Conservation (phyloP, 164 flowering plant species). For the Litsea cubeba region DNA sequence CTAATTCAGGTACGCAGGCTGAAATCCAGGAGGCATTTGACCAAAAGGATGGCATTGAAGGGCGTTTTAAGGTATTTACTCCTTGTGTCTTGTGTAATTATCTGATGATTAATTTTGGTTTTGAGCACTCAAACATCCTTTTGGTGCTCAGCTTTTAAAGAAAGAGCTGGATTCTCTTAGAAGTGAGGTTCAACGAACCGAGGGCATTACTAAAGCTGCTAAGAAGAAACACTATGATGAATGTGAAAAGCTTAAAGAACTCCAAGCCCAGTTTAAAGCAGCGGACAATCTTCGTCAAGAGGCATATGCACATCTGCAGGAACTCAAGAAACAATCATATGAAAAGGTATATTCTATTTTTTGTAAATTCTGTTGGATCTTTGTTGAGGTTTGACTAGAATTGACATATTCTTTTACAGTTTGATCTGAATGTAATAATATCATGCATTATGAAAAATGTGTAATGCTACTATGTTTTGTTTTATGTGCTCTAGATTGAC, state of each 20-base stretch:
- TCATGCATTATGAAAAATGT: background rate
- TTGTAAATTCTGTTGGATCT: background rate
- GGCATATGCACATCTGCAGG: constrained; percentile 46
- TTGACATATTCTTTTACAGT: background rate
- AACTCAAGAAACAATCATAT: constrained; percentile 43
- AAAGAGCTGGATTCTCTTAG: constrained; percentile 49
- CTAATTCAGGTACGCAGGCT: constrained; percentile 45
- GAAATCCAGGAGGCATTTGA: constrained; percentile 59
- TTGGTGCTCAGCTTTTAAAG: constrained; percentile 36
- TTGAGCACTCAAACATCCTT: constrained; percentile 8
- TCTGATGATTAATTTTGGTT: background rate
- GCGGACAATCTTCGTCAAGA: constrained; percentile 70
- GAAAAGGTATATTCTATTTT: constrained; percentile 43
- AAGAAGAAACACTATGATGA: constrained; percentile 37
- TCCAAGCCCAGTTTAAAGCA: constrained; percentile 40
- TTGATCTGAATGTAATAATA: background rate
- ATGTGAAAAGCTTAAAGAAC: constrained; percentile 26
- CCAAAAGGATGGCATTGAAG: constrained; percentile 54
- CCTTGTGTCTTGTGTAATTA: background rate
- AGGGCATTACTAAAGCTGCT: constrained; percentile 39
- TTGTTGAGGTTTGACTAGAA: background rate
- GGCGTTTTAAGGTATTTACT: constrained; percentile 56
- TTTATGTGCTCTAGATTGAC: background rate
- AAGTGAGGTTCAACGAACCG: constrained; percentile 38
- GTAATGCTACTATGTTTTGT: background rate